Conservation (phyloP, 1,284 basidiomycete genomes). For the Cryptococcus sp. region DNA sequence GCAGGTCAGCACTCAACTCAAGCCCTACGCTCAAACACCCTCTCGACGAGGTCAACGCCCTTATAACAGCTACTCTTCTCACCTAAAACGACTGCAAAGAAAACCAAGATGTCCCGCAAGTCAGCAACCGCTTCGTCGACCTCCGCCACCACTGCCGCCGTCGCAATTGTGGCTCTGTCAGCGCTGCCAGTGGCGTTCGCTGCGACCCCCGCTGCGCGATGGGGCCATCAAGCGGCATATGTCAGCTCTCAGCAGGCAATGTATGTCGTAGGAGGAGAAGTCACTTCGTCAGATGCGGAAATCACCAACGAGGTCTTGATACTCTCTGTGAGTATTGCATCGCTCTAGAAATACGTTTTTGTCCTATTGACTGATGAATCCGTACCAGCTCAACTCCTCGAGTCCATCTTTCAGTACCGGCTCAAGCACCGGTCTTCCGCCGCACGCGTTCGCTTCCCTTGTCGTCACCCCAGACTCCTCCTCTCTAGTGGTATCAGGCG, state of each 20-base stretch:
- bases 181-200: slow-evolving; percentile 29
- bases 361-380: background rate
- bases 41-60: slow-evolving; percentile 33
- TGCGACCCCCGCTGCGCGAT: slow-evolving; percentile 41
- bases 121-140: background rate
- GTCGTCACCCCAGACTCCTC: slow-evolving; percentile 28
- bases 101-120: slow-evolving; percentile 1
- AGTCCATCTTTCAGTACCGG: slow-evolving; percentile 41
- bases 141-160: slow-evolving; percentile 11
- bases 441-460: slow-evolving; percentile 50
- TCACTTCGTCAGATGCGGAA: slow-evolving; percentile 29
- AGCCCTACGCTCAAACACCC: slow-evolving; percentile 11
- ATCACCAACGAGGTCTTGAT: slow-evolving; percentile 52
- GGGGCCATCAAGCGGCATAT: slow-evolving; percentile 52
- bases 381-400: slow-evolving; percentile 39
- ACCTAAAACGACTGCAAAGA: background rate
- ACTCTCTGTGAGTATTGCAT: slow-evolving; percentile 35
- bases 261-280: slow-evolving; percentile 52
- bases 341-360: background rate
- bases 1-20: slow-evolving; percentile 35
- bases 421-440: slow-evolving; percentile 40
- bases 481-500: slow-evolving; percentile 44
- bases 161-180: slow-evolving; percentile 9
- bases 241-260: slow-evolving; percentile 42
- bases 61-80: background rate